Conservation (phyloP, 495 filamentous ascomycete species). For the Friedmanniomyces endolithicus region DNA sequence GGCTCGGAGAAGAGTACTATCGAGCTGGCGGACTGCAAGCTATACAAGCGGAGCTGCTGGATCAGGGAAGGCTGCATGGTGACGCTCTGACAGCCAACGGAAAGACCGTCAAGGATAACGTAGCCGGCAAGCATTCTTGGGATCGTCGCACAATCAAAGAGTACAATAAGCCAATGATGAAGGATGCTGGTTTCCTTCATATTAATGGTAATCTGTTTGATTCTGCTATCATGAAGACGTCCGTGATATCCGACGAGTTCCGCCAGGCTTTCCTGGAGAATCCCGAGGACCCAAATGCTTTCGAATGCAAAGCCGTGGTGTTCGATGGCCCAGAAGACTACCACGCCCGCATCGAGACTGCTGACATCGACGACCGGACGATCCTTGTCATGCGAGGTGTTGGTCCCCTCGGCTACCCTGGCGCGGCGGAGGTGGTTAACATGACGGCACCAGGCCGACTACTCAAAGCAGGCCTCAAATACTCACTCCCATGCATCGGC, state of each 20-base stretch:
- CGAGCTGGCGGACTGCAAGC: slow-evolving; percentile 43
- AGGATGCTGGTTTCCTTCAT: slow-evolving; percentile 40
- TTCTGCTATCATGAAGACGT: slow-evolving; percentile 47
- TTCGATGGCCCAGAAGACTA: slow-evolving; percentile 47
- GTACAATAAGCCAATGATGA: slow-evolving; percentile 36
- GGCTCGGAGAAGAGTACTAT: slow-evolving; percentile 42
- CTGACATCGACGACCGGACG: slow-evolving; percentile 37
- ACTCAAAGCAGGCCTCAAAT: slow-evolving; percentile 36
- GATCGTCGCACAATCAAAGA: slow-evolving; percentile 31
- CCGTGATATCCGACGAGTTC: slow-evolving; percentile 41
- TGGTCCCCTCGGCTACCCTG: slow-evolving; percentile 43
- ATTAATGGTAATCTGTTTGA: slow-evolving; percentile 41
- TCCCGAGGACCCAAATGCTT: slow-evolving; percentile 40
- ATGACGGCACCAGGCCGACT: slow-evolving; percentile 42
- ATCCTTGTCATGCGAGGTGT: slow-evolving; percentile 44
- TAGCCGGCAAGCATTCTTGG: slow-evolving; percentile 12
- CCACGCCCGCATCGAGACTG: slow-evolving; percentile 36
- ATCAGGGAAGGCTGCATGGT: slow-evolving; percentile 34
- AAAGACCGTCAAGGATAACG: slow-evolving; percentile 15
- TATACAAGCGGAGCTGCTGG: slow-evolving; percentile 41
- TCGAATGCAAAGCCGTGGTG: slow-evolving; percentile 39
- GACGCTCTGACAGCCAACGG: slow-evolving; percentile 29
- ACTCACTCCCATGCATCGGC: slow-evolving; percentile 42
- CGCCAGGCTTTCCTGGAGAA: slow-evolving; percentile 37
- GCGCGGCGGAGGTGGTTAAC: slow-evolving; percentile 45